A percentile compares a stretch with the other conserved stretches of the same genome.
Evolutionary conservation across 2,329 filamentous ascomycete genomes (phyloP).

Genomic region (Dothistroma septosporum): DNA sequence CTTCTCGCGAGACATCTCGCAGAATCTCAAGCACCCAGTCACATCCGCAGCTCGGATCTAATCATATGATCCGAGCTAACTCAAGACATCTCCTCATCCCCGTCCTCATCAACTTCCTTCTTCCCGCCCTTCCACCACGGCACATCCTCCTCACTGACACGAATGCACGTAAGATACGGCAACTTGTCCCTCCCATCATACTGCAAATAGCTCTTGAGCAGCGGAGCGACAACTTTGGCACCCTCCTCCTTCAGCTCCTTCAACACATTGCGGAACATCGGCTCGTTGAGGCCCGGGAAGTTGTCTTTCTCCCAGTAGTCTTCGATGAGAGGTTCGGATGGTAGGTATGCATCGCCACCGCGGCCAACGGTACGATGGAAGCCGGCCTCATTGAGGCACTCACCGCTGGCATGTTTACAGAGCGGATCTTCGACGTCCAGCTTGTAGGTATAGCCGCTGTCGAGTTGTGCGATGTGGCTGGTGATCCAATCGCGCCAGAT

Average conservation of each 20-base stretch:
- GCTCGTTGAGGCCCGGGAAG: neutral
- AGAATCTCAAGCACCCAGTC: neutral
- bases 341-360: conserved; percentile 32
- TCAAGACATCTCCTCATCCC: neutral
- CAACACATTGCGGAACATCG: neutral
- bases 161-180: conserved; percentile 36
- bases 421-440: conserved; percentile 3
- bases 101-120: conserved; percentile 2
- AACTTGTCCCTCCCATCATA: conserved; percentile 18
- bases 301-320: neutral
- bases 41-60: neutral
- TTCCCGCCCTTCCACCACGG: conserved; percentile 28
- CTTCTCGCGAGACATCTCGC: neutral
- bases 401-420: conserved; percentile 12
- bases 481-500: conserved; percentile 34
- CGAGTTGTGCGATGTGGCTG: conserved; percentile 15
- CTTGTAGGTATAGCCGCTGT: neutral
- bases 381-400: conserved; percentile 18
- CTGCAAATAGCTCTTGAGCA: neutral
- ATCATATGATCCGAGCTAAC: neutral
- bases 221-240: neutral
- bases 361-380: conserved; percentile 32
- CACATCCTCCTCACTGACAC: conserved; percentile 29
- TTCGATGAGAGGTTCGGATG: conserved; percentile 21
- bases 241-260: conserved; percentile 2